Conservation (phyloP, 2,329 filamentous ascomycete species). For the Pseudocercospora fuligena region DNA sequence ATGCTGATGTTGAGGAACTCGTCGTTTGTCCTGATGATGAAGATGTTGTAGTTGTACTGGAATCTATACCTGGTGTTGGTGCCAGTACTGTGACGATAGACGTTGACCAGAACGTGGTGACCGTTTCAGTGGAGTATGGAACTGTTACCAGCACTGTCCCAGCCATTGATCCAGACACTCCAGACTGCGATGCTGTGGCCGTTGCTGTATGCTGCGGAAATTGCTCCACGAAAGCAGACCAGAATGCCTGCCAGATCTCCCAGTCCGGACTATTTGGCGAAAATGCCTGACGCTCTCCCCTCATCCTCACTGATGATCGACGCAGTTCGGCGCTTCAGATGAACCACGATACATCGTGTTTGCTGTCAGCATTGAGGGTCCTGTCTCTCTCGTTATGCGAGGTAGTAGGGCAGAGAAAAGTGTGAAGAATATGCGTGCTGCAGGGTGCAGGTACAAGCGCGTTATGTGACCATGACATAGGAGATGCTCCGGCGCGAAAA, state of each 20-base stretch:
- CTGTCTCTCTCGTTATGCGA: background rate
- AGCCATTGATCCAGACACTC: constrained; percentile 18
- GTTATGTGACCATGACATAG: background rate
- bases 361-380: background rate
- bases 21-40: background rate
- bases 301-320: background rate
- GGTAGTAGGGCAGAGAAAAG: background rate
- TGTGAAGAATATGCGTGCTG: constrained; percentile 4
- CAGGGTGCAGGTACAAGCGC: constrained; percentile 10
- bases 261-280: constrained; percentile 1
- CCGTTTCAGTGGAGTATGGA: constrained; percentile 8
- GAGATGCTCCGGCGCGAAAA: background rate
- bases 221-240: constrained; percentile 1
- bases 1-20: background rate
- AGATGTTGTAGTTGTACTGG: background rate
- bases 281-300: background rate
- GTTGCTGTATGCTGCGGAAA: constrained; percentile 3
- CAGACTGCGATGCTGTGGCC: background rate
- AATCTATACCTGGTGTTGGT: background rate
- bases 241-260: constrained; percentile 1
- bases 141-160: constrained; percentile 7
- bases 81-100: constrained; percentile 10
- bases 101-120: constrained; percentile 11
- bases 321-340: background rate
- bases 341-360: background rate